Evolutionary conservation across 306 rosid species (phyloP), one percentile per base, ranked within the genome.

Genomic region (Prunus davidiana): DNA sequence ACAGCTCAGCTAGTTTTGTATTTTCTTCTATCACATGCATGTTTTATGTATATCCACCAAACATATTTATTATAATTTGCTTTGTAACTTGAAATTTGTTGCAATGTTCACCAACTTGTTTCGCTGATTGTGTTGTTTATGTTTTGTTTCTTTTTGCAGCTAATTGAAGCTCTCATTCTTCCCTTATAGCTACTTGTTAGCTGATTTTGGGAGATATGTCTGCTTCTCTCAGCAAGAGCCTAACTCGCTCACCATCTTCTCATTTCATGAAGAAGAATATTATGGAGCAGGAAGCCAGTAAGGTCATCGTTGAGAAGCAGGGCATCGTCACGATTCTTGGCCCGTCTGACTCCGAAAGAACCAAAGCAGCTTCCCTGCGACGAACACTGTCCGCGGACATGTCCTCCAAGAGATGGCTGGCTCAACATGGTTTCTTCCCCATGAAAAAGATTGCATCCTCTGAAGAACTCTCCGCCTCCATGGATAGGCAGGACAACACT

Each of bases 361-460:
- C 73, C 20, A 12, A 76, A 22, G 20, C 85, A 0, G 76, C 92
- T 74, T 87, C 98, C 28, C 75, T 95, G 1, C 72, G 97, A 25
- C 78, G 97, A 57, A 87, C 97, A 73, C 88, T 90, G n/a, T 95
- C 99, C 0, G 97, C 97, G 16, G 96, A 95, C 88, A 90, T 95
- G 97, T 95, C 97, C 8, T 90, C 97, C 15, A 81, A 86, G 83
- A 85, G 87, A 62, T 95, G 97, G 96, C 82, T 90, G 57, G 81
- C 87, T 19, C 89, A 86, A 62, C 81, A 87, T 25, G 85, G 89
- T 3, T 64, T 81, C 78, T 76, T 81, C 58, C 81, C 94, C 24
- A 76, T 88, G 79, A 86, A 86, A 20, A 90, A 85, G 84, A 79
- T 67, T 50, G 85, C 91, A 15, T 90, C 97, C 2, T 89, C 90